Percentiles rank a stretch among this genome's conserved stretches.
Conservation (phyloP, 2,329 filamentous ascomycete genomes). For the Hypoxylon rubiginosum region DNA sequence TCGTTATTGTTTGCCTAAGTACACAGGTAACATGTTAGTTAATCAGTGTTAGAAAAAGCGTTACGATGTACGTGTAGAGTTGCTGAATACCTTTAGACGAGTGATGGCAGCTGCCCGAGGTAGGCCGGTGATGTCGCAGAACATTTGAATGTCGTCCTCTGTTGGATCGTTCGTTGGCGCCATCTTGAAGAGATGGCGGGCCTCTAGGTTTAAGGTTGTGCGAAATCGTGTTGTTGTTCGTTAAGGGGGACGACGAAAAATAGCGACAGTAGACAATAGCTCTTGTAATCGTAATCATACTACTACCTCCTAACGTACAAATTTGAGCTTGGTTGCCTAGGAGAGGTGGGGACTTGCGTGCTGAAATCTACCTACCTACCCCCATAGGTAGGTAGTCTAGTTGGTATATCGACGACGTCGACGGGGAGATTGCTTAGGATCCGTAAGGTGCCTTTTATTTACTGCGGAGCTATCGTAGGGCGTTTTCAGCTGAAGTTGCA, state of each 20-base stretch:
- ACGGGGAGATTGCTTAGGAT: neutral
- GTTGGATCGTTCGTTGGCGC: conserved; percentile 38
- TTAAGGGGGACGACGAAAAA: neutral
- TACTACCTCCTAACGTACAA: neutral
- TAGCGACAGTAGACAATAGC: neutral
- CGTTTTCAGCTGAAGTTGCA: conserved; percentile 1
- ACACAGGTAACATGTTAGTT: conserved; percentile 5
- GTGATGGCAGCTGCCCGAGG: conserved; percentile 43
- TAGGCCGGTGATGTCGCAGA: conserved; percentile 43
- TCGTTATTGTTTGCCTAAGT: conserved; percentile 63
- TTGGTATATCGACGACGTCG: too few species aligned
- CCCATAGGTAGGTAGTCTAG: neutral
- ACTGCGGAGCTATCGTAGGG: conserved; percentile 1
- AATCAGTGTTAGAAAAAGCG: neutral
- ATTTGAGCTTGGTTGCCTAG: neutral
- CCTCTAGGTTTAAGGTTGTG: neutral
- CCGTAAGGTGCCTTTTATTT: neutral
- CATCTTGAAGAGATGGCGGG: conserved; percentile 40
- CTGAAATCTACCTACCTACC: neutral
- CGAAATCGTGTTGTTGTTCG: neutral
- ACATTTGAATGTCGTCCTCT: conserved; percentile 35
- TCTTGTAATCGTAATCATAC: neutral
- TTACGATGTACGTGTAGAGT: neutral
- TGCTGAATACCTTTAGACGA: conserved; percentile 46
- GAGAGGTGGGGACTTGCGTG: neutral